Evolutionary conservation across 768 basidiomycete genomes (phyloP).

Genomic region (Lyophyllum shimeji): DNA sequence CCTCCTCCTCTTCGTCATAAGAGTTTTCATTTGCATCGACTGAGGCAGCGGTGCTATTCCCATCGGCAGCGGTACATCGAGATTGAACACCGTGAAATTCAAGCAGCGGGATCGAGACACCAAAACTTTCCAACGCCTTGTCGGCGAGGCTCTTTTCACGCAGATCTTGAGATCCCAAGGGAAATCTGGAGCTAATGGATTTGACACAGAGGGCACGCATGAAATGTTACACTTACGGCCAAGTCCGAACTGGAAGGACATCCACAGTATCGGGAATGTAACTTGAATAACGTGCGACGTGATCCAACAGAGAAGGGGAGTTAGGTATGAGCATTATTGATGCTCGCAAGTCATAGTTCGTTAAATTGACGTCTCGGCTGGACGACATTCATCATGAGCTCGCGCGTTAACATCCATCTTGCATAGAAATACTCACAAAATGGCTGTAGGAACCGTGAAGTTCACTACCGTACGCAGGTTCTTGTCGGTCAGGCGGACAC

Average conservation of each 20-base stretch:
- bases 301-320: constrained; percentile 7
- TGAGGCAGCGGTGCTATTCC: neutral
- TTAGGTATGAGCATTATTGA: constrained; percentile 11
- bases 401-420: neutral
- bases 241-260: constrained; percentile 6
- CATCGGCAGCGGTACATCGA: constrained; percentile 8
- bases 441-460: constrained; percentile 20
- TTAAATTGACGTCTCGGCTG: constrained; percentile 7
- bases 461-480: constrained; percentile 18
- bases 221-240: constrained; percentile 5
- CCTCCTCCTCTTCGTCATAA: neutral
- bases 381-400: neutral
- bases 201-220: too few species aligned
- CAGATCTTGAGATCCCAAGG: neutral
- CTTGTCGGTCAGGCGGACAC: constrained; percentile 22
- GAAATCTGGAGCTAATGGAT: neutral
- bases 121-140: constrained; percentile 19
- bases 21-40: neutral
- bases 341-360: constrained; percentile 11
- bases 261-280: constrained; percentile 5
- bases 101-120: constrained; percentile 30
- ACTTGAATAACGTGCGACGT: constrained; percentile 10
- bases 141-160: constrained; percentile 1
- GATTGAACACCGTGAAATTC: constrained; percentile 27
- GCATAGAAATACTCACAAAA: constrained; percentile 14